Evolutionary conservation across 2,329 filamentous ascomycete genomes (phyloP).

Genomic region (Calcarisporium arbuscula): DNA sequence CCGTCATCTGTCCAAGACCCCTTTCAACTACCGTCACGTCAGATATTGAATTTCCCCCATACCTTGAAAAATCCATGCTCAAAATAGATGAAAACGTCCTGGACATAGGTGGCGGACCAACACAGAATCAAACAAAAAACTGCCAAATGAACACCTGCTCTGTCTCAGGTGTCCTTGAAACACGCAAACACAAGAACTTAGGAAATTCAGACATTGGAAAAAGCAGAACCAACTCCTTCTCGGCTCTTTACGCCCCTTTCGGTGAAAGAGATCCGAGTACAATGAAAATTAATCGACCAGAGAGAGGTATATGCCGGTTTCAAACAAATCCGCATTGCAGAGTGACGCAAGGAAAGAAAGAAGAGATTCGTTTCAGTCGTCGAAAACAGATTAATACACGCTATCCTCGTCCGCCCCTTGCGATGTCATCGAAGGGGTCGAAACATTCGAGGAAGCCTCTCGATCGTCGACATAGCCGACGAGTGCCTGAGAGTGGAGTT

Average conservation of each 20-base stretch:
- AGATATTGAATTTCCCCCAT: no score
- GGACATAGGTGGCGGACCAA: no score
- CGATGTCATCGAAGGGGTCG: conserved; percentile 65
- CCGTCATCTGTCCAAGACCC: no score
- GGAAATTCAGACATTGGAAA: conserved; percentile 19
- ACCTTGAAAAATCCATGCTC: no score
- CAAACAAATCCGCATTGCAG: conserved; percentile 3
- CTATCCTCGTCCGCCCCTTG: conserved; percentile 66
- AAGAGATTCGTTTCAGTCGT: conserved; percentile 43
- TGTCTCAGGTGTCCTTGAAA: conserved; percentile 29
- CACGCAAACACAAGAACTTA: conserved; percentile 17
- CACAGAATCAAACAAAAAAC: conserved; percentile 11
- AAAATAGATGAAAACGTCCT: no score
- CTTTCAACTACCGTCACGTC: no score
- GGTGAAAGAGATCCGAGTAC: conserved; percentile 18
- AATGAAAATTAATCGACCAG: conserved; percentile 23
- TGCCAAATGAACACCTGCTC: conserved; percentile 27
- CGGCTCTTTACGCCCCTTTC: conserved; percentile 17
- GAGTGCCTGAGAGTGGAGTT: conserved; percentile 89
- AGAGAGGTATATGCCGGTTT: conserved; percentile 29
- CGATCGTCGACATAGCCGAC: conserved; percentile 88
- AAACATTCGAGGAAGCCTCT: conserved; percentile 62
- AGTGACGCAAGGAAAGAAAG: conserved; percentile 16
- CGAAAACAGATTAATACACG: conserved; percentile 55
- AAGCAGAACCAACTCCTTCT: conserved; percentile 22